phyloP scores from a whole-genome alignment of 2,329 filamentous ascomycete species.

The Xylogone sp. region DNA sequence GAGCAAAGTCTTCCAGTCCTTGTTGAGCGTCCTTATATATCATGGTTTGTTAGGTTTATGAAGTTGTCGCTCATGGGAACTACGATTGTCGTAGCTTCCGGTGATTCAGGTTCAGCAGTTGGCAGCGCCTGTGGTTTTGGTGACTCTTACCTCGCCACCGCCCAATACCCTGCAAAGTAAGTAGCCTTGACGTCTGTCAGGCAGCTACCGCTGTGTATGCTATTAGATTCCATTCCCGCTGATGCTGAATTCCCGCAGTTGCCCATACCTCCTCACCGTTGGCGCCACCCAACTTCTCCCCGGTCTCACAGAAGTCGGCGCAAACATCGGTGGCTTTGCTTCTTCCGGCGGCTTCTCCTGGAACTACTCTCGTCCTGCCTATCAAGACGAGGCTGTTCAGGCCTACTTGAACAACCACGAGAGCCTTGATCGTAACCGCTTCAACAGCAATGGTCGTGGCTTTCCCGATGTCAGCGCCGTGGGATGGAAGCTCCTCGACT shows the following conservation, averaged over 20 bases:
- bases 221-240: constrained; percentile 27
- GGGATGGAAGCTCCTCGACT: constrained; percentile 17
- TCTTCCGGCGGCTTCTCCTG: constrained; percentile 69
- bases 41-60: constrained; percentile 42
- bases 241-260: no score
- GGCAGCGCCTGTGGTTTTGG: constrained; percentile 12
- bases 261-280: constrained; percentile 48
- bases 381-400: constrained; percentile 34
- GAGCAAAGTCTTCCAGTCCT: no score
- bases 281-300: constrained; percentile 46
- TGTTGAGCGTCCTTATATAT: no score
- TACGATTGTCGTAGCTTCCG: constrained; percentile 54
- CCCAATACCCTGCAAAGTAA: constrained; percentile 33
- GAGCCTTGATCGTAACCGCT: constrained; percentile 41
- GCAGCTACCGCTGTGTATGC: constrained; percentile 9
- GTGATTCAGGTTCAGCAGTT: constrained; percentile 42
- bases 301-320: constrained; percentile 25
- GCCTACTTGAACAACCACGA: constrained; percentile 19
- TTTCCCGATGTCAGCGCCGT: constrained; percentile 41
- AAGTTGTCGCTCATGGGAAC: constrained; percentile 63
- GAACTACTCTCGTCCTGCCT: constrained; percentile 42
- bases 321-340: constrained; percentile 52
- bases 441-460: constrained; percentile 37
- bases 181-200: no score
- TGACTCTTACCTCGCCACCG: constrained; percentile 40